phyloP scores from a whole-genome alignment of 2,329 filamentous ascomycete genomes.

The Sclerotinia nivalis region DNA sequence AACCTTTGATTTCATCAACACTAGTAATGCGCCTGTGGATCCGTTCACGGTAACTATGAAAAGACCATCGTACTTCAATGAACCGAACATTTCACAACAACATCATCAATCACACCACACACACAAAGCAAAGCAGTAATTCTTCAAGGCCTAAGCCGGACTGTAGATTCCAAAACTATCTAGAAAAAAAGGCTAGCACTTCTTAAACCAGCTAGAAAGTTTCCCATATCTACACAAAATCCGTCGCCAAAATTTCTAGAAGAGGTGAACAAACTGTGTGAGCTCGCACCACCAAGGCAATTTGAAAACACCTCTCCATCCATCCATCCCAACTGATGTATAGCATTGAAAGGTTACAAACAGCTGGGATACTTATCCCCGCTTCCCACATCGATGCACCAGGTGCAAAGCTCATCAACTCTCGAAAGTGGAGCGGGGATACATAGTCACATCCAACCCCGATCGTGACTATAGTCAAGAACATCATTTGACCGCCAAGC shows the following conservation, averaged over 20 bases:
- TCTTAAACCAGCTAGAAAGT: not conserved
- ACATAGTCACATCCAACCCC: not conserved
- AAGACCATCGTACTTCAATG: no score
- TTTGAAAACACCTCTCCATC: conserved; percentile 12
- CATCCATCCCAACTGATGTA: not conserved
- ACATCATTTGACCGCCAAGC: not conserved
- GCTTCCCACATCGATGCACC: no score
- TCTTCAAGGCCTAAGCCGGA: no score
- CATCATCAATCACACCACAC: not conserved
- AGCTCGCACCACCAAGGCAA: conserved; percentile 18
- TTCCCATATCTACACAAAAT: not conserved
- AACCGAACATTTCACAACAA: not conserved
- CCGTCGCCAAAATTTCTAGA: not conserved
- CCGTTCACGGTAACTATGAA: no score
- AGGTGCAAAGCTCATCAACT: no score
- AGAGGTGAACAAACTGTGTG: conserved; percentile 17
- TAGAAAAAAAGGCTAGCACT: not conserved
- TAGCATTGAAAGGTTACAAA: not conserved
- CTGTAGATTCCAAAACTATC: not conserved
- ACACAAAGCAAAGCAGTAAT: no score
- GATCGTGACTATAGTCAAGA: conserved; percentile 6
- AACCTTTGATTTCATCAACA: no score
- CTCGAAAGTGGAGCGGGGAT: not conserved
- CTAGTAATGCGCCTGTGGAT: no score
- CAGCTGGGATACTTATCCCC: not conserved